Evolutionary conservation across 1,284 basidiomycete species (phyloP).

Genomic region (Limonomyces culmigenus): DNA sequence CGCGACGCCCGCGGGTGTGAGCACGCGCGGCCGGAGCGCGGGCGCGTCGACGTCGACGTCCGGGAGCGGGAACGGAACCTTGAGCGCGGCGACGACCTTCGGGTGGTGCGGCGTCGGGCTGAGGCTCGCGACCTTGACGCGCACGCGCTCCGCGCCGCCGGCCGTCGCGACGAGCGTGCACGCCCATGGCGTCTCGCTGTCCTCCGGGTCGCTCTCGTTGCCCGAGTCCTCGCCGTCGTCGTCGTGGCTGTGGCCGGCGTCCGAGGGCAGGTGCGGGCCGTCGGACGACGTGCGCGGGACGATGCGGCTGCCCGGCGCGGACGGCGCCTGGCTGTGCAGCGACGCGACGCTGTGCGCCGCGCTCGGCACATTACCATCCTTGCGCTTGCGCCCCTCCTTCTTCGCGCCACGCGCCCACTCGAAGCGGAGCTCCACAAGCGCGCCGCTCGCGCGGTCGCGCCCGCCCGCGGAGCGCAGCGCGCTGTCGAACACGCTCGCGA

Average conservation of each 20-base stretch:
- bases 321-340: neutral
- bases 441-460: neutral
- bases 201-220: constrained; percentile 81
- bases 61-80: constrained; percentile 75
- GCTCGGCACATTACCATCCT: constrained; percentile 5
- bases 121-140: constrained; percentile 59
- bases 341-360: constrained; percentile 3
- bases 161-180: constrained; percentile 40
- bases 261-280: neutral
- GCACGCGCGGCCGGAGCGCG: constrained; percentile 29
- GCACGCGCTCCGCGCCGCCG: neutral
- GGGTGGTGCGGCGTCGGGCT: constrained; percentile 93
- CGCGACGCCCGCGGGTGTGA: constrained; percentile 24
- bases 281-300: neutral
- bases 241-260: constrained; percentile 7
- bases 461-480: neutral
- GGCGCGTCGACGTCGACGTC: constrained; percentile 54
- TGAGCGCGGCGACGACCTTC: constrained; percentile 82
- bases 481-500: constrained; percentile 18
- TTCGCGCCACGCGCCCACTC: constrained; percentile 50
- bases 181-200: constrained; percentile 90
- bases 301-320: neutral
- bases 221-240: constrained; percentile 26
- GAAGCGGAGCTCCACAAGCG: constrained; percentile 43
- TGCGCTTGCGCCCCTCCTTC: constrained; percentile 7